Evolutionary conservation across 805 yeast species (phyloP).

Genomic region (Hanseniaspora lachancei): DNA sequence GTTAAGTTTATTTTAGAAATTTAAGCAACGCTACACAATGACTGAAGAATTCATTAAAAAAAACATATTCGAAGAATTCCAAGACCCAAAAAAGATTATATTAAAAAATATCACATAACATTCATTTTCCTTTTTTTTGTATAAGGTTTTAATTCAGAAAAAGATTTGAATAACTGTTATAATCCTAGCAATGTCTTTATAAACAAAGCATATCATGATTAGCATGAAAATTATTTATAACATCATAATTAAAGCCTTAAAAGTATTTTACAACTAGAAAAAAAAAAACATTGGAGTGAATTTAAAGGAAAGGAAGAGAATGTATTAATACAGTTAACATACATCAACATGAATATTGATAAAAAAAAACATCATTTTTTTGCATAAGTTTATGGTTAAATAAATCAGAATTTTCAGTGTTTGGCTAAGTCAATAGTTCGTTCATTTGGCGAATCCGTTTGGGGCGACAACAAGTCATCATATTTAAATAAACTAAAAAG

Average conservation of each 20-base stretch:
- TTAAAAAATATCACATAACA: no score
- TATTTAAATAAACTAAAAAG: conserved; percentile 1
- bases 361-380: not conserved
- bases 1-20: no score
- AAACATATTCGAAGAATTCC: no score
- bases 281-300: not conserved
- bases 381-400: not conserved
- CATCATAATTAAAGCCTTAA: conserved; percentile 9
- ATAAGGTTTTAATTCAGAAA: conserved; percentile 6
- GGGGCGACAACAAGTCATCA: conserved; percentile 34
- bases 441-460: conserved; percentile 26
- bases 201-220: conserved; percentile 23
- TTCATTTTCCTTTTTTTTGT: no score
- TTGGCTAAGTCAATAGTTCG: conserved; percentile 26
- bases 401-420: conserved; percentile 30
- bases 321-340: conserved; percentile 6
- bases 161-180: conserved; percentile 10
- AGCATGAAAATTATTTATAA: conserved; percentile 25
- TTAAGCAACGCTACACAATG: no score
- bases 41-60: no score
- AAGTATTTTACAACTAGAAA: not conserved
- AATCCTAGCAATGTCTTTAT: conserved; percentile 14
- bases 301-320: conserved; percentile 8
- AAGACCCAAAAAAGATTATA: no score
- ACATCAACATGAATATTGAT: conserved; percentile 1